Base-by-base conservation (phyloP, 495 filamentous ascomycete genomes). In the Evansstolkia leycettana region DNA sequence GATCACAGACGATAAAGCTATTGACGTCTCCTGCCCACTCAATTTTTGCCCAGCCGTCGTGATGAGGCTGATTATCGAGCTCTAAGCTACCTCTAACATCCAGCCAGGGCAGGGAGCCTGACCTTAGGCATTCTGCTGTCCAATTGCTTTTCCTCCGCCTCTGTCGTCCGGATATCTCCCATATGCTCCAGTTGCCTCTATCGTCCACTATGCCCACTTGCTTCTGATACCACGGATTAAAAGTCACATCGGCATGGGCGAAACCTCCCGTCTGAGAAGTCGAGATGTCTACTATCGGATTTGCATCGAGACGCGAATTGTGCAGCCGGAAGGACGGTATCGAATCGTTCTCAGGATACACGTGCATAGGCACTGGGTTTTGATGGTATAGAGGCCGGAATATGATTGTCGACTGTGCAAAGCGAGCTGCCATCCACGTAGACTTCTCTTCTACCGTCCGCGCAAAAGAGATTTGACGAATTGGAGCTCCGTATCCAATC, bases 181-280 rank as follows among this genome's bases (percentile, higher is more conserved):
- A 92, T 3, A 92, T 51, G 44, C 60, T 76, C 88, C 88, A 94
- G 20, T 64, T 60, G 0, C 85, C 87, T 29, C 54, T 47, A 27
- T 73, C 67, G 48, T 93, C 86, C 15, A 93, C 64, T 15, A 90
- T 67, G 7, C 65, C 83, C 32, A 94, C 57, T 50, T 82, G 79
- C 9, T 67, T 65, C 40, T 69, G 59, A 45, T 76, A 70, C 62
- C 73, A 78, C n/a, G 82, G 80, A 43, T 82, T 87, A 49, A 93
- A 92, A 7, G 77, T 55, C 6, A 87, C 69, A 55, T 90, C 82
- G 0, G 75, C 72, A 51, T 89, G 82, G 6, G 62, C 44, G 19
- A 46, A 53, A 0, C 73, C 74, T 15, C 75, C 75, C 1, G 75
- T 82, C 19, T 66, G 46, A 10, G 61, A 52, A 6, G 49, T 57